Percentiles rank a stretch among this genome's conserved stretches.
Conservation (phyloP, 2,329 filamentous ascomycete species). For the Trichoderma brevicompactum region DNA sequence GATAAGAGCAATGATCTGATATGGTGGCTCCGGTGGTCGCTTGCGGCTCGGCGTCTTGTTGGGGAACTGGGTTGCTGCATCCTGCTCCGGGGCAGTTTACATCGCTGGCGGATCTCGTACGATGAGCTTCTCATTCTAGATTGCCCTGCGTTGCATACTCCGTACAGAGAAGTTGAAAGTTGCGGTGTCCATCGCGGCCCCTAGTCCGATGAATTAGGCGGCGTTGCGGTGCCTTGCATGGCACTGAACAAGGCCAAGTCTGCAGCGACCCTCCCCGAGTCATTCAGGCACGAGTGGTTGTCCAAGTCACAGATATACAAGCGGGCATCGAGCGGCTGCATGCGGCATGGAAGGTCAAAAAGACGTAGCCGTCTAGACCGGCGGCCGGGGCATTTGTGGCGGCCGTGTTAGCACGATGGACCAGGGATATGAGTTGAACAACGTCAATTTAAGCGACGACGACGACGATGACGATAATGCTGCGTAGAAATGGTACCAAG, state of each 20-base stretch:
- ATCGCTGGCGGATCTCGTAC: constrained; percentile 19
- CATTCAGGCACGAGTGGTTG: constrained; percentile 19
- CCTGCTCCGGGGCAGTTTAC: neutral
- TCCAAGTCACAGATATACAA: constrained; percentile 8
- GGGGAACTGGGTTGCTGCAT: constrained; percentile 3
- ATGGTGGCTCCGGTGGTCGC: constrained; percentile 4
- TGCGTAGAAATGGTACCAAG: constrained; percentile 13
- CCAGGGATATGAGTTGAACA: constrained; percentile 2
- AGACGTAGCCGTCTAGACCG: neutral
- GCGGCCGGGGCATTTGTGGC: neutral
- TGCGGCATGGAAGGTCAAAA: neutral
- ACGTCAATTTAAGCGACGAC: constrained; percentile 8
- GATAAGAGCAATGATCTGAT: constrained; percentile 25
- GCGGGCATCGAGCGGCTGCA: constrained; percentile 8
- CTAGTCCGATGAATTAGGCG: constrained; percentile 6
- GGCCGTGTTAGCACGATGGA: constrained; percentile 2
- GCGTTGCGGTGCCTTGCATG: constrained; percentile 23
- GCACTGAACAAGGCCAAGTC: constrained; percentile 1
- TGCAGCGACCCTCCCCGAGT: constrained; percentile 16
- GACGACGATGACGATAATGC: neutral
- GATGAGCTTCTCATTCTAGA: constrained; percentile 6
- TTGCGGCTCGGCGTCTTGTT: constrained; percentile 20
- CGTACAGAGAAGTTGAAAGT: constrained; percentile 8
- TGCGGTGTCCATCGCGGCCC: constrained; percentile 21
- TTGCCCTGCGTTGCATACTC: neutral